Evolutionary conservation across 1,139 yeast species (phyloP).

Genomic region (Spencermartinsiella ligniputridi): DNA sequence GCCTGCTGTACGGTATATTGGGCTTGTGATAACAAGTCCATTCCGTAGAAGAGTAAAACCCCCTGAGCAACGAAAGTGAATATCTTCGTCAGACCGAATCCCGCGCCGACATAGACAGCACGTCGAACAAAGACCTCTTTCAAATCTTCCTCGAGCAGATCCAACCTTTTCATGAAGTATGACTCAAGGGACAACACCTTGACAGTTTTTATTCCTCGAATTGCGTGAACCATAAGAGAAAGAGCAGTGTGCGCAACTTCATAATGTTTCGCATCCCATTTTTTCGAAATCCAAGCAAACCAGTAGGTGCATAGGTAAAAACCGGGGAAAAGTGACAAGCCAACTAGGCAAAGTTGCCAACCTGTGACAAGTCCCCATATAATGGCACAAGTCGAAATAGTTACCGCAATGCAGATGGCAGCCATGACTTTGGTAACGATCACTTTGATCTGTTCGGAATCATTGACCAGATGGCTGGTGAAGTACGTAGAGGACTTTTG

Average conservation of each 20-base stretch:
- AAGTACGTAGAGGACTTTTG: conserved; percentile 28
- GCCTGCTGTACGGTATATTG: conserved; percentile 55
- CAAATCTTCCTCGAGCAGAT: conserved; percentile 26
- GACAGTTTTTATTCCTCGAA: conserved; percentile 60
- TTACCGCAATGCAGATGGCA: conserved; percentile 47
- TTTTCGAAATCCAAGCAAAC: conserved; percentile 50
- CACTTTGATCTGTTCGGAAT: conserved; percentile 68
- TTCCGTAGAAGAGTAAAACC: conserved; percentile 69
- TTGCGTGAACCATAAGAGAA: conserved; percentile 52
- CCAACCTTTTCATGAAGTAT: conserved; percentile 43
- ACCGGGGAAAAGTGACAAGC: conserved; percentile 66
- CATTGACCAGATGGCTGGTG: conserved; percentile 69
- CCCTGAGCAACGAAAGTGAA: conserved; percentile 62
- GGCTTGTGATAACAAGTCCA: conserved; percentile 54
- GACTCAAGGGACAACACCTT: conserved; percentile 49
- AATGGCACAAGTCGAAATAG: conserved; percentile 56
- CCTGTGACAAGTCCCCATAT: conserved; percentile 78
- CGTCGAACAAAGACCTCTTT: conserved; percentile 26
- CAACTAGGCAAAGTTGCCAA: conserved; percentile 83
- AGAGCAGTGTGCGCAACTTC: conserved; percentile 52
- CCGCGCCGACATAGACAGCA: conserved; percentile 44
- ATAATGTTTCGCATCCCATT: conserved; percentile 58
- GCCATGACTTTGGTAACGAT: conserved; percentile 60
- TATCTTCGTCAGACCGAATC: conserved; percentile 54
- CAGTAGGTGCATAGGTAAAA: conserved; percentile 47